Base-by-base conservation (phyloP, 2,329 filamentous ascomycete species). In the Tricladium varicosporioides region DNA sequence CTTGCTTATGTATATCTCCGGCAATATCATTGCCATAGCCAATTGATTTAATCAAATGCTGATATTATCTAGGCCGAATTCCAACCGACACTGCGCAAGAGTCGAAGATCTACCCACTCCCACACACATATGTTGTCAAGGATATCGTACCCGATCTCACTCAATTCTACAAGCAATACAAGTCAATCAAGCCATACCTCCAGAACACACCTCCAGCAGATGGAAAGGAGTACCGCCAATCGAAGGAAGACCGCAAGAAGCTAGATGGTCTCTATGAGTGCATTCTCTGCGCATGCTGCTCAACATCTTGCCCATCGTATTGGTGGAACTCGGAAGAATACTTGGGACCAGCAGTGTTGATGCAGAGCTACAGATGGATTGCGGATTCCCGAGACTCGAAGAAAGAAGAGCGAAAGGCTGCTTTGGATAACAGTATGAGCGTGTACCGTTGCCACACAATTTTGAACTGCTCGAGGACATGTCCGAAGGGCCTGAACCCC, bases 291-390 rank as follows among this genome's bases (percentile, higher is more conserved):
- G 93, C 93, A 68, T 99, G 94, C 87, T 99, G 94, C 86, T 94
- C 90, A 66, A 99, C 94, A 18, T 96, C 93, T 48, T 99, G 94
- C 83, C 94, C 94, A n/a, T 97, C 92, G 15, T 99, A 99, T 83
- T 99, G 94, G 94, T 99, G 94, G 94, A 99, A 99, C 82, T 87
- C 88, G 67, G 92, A 97, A 78, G 92, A 97, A 77, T 99, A 99
- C 80, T 90, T 99, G 51, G 94, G 94, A 63, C 94, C 94, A 59
- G 94, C 94, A 65, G 91, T 99, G 60, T 88, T 99, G 53, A 86
- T 99, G 65, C 94, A 99, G 79, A 96, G 92, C 8, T 99, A 97
- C 86, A 87, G 93, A 72, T 99, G 94, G 94, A 82, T 99, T 65
- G 89, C 87, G 71, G 94, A 99, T 75, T 95, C 91, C 45, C 88